Percentiles rank a stretch among this genome's conserved stretches.
Evolutionary conservation across 176 grass and related monocot species (phyloP).

Genomic region (Zea mays): Zm-B73-REFERENCE-NAM-5.0 NC_050097.1:190345501-190346000

Average conservation of each 20-base stretch:
- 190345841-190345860: no score
- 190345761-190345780: background rate
- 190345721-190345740: background rate
- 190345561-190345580: background rate
- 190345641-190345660: constrained; percentile 33
- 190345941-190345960: no score
- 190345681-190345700: constrained; percentile 35
- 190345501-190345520: background rate
- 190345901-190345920: background rate
- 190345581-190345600: background rate
- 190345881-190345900: background rate
- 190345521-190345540: constrained; percentile 22
- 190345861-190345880: background rate
- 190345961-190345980: no score
- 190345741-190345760: constrained; percentile 10
- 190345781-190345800: background rate
- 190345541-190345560: constrained; percentile 1
- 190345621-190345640: background rate
- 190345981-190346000: no score
- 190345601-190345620: background rate
- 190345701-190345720: constrained; percentile 7
- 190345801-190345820: background rate
- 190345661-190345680: background rate
- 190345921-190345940: no score
- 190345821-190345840: background rate